Evolutionary conservation across 345 rosid genomes (phyloP).

Genomic region (Eucalyptus tenuipes): DNA sequence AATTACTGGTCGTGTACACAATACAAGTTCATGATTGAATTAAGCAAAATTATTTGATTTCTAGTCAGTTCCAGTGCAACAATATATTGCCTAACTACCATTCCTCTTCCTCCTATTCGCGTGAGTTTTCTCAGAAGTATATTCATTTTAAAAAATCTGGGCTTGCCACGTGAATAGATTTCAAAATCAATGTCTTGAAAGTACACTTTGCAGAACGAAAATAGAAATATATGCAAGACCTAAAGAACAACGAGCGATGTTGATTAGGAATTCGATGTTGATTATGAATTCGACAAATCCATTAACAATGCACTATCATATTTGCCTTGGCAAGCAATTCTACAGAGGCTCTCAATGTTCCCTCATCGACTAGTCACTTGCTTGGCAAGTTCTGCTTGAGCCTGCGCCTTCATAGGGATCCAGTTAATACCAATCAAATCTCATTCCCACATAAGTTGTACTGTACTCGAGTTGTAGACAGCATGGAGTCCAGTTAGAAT

Average conservation of each 20-base stretch:
- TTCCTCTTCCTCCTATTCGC: neutral
- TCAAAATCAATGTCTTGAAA: neutral
- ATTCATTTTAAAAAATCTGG: neutral
- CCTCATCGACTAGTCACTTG: neutral
- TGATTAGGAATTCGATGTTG: neutral
- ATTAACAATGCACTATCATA: rapidly evolving
- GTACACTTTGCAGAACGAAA: neutral
- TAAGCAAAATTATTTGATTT: neutral
- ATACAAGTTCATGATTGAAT: neutral
- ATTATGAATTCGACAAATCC: neutral
- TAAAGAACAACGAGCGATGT: neutral
- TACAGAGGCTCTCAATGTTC: neutral
- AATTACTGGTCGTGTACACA: neutral
- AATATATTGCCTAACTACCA: neutral
- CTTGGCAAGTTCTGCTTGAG: neutral
- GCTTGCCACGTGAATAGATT: neutral
- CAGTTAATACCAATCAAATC: neutral
- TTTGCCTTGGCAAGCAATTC: neutral
- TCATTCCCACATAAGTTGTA: neutral
- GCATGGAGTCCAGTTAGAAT: neutral
- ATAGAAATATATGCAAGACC: neutral
- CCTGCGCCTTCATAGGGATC: neutral
- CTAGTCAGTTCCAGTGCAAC: neutral
- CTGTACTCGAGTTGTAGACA: neutral
- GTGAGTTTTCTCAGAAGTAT: neutral